Conservation (phyloP, 371 early-diverging fungal species). For the Mortierella sp. region DNA sequence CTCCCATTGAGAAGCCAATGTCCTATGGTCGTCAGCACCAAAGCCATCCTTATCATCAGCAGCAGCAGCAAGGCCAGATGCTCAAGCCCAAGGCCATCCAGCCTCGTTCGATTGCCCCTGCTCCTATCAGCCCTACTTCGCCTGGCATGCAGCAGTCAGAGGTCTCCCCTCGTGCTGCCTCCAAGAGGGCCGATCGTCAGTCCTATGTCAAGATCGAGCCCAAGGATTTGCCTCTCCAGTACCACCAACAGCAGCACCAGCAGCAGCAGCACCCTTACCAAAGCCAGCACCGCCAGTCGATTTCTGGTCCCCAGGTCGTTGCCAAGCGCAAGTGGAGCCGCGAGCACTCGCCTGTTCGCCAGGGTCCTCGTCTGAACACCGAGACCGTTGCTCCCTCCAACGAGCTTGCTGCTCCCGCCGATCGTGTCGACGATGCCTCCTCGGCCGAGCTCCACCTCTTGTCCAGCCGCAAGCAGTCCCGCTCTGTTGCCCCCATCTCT, state of each 20-base stretch:
- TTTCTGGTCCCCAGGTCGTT: constrained; percentile 4
- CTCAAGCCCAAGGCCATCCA: constrained; percentile 47
- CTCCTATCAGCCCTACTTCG: constrained; percentile 35
- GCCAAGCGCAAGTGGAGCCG: constrained; percentile 51
- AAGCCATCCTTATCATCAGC: constrained; percentile 13
- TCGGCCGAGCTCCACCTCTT: constrained; percentile 45
- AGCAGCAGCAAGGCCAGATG: constrained; percentile 14
- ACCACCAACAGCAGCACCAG: constrained; percentile 9
- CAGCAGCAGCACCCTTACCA: constrained; percentile 22
- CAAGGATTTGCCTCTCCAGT: constrained; percentile 33
- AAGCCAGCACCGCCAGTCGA: constrained; percentile 13
- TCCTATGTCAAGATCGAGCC: constrained; percentile 50
- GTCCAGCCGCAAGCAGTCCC: constrained; percentile 22
- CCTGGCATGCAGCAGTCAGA: constrained; percentile 25
- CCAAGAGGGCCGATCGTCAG: constrained; percentile 32
- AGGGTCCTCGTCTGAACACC: constrained; percentile 28
- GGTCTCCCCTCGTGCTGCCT: constrained; percentile 28
- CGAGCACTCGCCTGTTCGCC: constrained; percentile 51
- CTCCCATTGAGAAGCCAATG: constrained; percentile 31
- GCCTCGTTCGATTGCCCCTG: constrained; percentile 57
- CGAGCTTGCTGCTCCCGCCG: background rate
- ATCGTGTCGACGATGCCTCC: constrained; percentile 22
- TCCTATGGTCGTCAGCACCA: constrained; percentile 26
- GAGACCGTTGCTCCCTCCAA: background rate
- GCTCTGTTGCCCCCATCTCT: background rate